Conservation (phyloP, 371 early-diverging fungal species). For the Dichotomocladium elegans region DNA sequence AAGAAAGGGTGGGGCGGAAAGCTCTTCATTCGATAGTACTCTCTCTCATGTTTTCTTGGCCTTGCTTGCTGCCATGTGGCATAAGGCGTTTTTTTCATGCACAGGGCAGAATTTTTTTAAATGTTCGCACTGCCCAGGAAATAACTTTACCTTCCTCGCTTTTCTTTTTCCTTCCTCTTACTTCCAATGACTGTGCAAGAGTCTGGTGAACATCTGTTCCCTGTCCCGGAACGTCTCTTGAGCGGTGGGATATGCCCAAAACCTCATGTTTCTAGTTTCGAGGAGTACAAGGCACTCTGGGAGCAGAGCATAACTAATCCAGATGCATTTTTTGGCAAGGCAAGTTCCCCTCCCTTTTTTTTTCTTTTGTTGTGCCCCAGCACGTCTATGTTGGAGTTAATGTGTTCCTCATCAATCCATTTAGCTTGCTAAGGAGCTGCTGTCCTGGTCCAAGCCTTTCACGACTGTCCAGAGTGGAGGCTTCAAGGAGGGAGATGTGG, state of each 20-base stretch:
- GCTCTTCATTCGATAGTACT: no score
- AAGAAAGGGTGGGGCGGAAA: no score
- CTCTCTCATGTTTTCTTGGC: no score
- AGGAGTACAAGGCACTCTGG: conserved; percentile 69
- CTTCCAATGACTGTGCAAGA: conserved; percentile 1
- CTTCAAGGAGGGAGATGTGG: conserved; percentile 75
- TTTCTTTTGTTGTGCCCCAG: neutral
- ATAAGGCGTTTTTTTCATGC: no score
- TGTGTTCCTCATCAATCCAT: neutral
- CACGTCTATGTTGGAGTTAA: neutral
- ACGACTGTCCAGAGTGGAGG: conserved; percentile 59
- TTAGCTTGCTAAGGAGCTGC: conserved; percentile 66
- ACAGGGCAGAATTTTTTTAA: no score
- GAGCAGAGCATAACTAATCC: conserved; percentile 71
- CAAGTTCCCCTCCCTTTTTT: conserved; percentile 18
- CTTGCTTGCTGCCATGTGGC: no score
- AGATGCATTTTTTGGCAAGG: conserved; percentile 77
- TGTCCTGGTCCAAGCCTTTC: conserved; percentile 80
- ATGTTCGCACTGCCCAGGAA: no score
- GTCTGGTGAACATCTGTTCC: conserved; percentile 24
- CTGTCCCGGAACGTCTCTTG: conserved; percentile 45
- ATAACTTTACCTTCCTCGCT: neutral
- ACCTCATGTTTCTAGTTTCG: conserved; percentile 66
- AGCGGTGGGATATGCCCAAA: conserved; percentile 27
- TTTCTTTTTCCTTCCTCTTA: neutral